phyloP scores from a whole-genome alignment of 1,139 yeast species.

The Diutina ranongensis region DNA sequence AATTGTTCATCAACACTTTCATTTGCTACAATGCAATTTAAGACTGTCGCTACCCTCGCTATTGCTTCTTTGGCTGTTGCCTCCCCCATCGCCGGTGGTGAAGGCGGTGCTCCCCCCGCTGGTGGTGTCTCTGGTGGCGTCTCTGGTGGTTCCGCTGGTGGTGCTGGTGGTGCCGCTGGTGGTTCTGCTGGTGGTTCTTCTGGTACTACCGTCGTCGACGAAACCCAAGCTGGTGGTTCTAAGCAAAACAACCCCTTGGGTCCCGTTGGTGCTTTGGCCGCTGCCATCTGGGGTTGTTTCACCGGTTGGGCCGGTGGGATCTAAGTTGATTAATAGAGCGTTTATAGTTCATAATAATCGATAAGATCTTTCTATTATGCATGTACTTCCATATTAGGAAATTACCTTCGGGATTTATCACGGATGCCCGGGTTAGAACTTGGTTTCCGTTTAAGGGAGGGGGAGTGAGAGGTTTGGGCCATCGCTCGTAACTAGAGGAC shows the following conservation, averaged over 20 bases:
- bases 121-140: not conserved
- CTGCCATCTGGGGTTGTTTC: constrained; percentile 2
- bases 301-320: constrained; percentile 2
- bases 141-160: not conserved
- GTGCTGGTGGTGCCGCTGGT: not conserved
- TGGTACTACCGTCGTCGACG: not conserved
- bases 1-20: not conserved
- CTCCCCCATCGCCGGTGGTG: not conserved
- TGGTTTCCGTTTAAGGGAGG: too few relatives aligned
- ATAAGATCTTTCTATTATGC: too few relatives aligned
- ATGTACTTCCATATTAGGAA: too few relatives aligned
- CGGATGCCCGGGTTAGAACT: too few relatives aligned
- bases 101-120: not conserved
- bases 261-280: constrained; percentile 1
- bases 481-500: too few relatives aligned
- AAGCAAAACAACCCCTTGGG: constrained; percentile 1
- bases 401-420: too few relatives aligned
- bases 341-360: not conserved
- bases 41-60: constrained; percentile 3
- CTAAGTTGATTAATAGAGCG: not conserved
- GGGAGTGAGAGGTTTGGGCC: too few relatives aligned
- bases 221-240: not conserved
- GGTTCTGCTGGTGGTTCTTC: not conserved
- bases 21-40: constrained; percentile 2
- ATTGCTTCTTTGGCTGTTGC: constrained; percentile 6